These are phyloP conservation scores for Periconia macrospinosa DNA, from an alignment of 2,329 filamentous ascomycete genomes.

Conservation along the genomic window DNA sequence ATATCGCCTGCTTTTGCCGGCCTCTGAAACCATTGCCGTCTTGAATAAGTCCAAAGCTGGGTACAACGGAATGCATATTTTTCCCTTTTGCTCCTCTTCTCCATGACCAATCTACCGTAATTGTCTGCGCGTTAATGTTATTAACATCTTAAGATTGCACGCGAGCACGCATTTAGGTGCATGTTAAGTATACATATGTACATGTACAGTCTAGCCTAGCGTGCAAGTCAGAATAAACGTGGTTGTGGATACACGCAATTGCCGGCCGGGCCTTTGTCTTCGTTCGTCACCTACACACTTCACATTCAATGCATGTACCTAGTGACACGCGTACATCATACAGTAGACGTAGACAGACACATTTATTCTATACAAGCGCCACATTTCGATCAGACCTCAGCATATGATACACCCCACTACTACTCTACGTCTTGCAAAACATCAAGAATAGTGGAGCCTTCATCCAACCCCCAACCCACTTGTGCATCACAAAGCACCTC, in stretches of 20 bases:
- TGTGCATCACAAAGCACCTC: neutral
- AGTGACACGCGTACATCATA: neutral
- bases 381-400: slow-evolving; percentile 4
- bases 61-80: neutral
- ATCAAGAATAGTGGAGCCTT: slow-evolving; percentile 13
- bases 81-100: neutral
- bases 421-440: slow-evolving; percentile 3
- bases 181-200: neutral
- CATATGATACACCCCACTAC: slow-evolving; percentile 20
- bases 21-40: neutral
- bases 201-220: neutral
- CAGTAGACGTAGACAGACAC: neutral
- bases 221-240: too few relatives aligned
- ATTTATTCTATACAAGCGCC: slow-evolving; percentile 14
- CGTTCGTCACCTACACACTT: too few relatives aligned
- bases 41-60: neutral
- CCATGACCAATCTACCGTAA: neutral
- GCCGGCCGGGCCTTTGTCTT: too few relatives aligned
- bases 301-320: neutral
- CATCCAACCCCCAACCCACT: slow-evolving; percentile 18
- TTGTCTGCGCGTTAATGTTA: too few relatives aligned
- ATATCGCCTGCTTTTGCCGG: neutral
- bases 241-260: too few relatives aligned
- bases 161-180: too few relatives aligned
- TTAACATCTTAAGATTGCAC: too few relatives aligned